phyloP scores from a whole-genome alignment of 371 early-diverging fungal species.

The Lichtheimia hyalospora region DNA sequence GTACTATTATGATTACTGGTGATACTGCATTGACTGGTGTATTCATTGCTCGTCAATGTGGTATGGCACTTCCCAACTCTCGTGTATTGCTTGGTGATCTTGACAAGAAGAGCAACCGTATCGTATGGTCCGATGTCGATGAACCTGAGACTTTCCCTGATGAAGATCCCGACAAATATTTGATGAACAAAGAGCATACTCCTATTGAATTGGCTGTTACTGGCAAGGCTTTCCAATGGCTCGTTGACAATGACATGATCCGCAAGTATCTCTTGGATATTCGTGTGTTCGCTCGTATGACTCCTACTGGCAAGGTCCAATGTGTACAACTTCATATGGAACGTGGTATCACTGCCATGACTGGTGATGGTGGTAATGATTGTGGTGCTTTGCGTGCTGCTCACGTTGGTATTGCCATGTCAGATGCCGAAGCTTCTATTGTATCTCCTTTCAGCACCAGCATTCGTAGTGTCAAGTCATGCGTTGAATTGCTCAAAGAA shows the following conservation, averaged over 20 bases:
- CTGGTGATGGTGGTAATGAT: constrained; percentile 99
- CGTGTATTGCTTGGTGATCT: constrained; percentile 62
- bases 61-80: constrained; percentile 20
- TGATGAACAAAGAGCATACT: constrained; percentile 1
- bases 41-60: constrained; percentile 59
- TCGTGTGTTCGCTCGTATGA: constrained; percentile 78
- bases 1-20: constrained; percentile 90
- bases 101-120: constrained; percentile 63
- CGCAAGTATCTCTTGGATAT: constrained; percentile 47
- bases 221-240: constrained; percentile 62
- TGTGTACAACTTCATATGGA: constrained; percentile 61
- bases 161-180: not conserved
- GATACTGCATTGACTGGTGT: constrained; percentile 84
- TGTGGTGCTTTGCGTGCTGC: constrained; percentile 92
- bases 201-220: constrained; percentile 65
- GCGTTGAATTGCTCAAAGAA: constrained; percentile 69
- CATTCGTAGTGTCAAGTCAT: constrained; percentile 58
- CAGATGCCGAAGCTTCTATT: constrained; percentile 73
- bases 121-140: constrained; percentile 26
- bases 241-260: constrained; percentile 29
- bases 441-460: constrained; percentile 84
- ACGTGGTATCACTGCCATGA: constrained; percentile 79
- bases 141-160: constrained; percentile 15
- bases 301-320: constrained; percentile 66
- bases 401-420: constrained; percentile 93